Conservation (phyloP, 306 rosid species). For the Potentilla sterilis region DNA sequence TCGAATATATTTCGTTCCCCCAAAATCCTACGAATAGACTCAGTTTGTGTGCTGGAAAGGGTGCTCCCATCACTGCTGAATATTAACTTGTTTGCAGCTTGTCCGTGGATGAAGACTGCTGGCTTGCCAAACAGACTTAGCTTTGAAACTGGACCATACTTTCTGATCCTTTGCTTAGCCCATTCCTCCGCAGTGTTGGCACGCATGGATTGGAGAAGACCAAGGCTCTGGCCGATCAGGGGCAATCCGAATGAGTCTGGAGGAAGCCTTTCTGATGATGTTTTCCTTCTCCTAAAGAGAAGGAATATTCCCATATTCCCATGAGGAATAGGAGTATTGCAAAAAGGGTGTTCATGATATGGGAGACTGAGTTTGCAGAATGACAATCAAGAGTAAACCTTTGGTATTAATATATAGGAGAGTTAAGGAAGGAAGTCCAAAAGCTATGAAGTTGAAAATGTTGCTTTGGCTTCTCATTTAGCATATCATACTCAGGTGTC, state of each 20-base stretch:
- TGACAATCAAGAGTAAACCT: not conserved
- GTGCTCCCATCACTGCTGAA: slow-evolving; percentile 27
- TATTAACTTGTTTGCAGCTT: slow-evolving; percentile 63
- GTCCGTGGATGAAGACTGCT: slow-evolving; percentile 61
- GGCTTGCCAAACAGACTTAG: slow-evolving; percentile 70
- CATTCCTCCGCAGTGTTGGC: slow-evolving; percentile 63
- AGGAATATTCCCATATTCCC: too few relatives aligned
- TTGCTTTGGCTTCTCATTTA: not conserved
- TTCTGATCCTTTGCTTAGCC: slow-evolving; percentile 44
- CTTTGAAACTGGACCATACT: slow-evolving; percentile 71
- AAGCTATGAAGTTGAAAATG: not conserved
- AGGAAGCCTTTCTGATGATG: slow-evolving; percentile 43
- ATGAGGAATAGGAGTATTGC: slow-evolving; percentile 36
- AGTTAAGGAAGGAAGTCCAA: not conserved
- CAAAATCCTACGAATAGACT: slow-evolving; percentile 42
- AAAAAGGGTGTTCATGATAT: slow-evolving; percentile 36
- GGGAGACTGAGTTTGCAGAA: not conserved
- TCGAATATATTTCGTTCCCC: slow-evolving; percentile 55
- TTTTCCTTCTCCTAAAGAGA: slow-evolving; percentile 35
- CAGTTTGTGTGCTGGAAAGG: slow-evolving; percentile 37
- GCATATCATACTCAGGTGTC: not conserved
- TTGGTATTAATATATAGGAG: too few relatives aligned
- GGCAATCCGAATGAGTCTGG: slow-evolving; percentile 78
- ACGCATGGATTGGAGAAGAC: slow-evolving; percentile 53
- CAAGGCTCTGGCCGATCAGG: slow-evolving; percentile 59